Conservation (phyloP, 352 stramenopile species). For the Phytophthora melonis region DNA sequence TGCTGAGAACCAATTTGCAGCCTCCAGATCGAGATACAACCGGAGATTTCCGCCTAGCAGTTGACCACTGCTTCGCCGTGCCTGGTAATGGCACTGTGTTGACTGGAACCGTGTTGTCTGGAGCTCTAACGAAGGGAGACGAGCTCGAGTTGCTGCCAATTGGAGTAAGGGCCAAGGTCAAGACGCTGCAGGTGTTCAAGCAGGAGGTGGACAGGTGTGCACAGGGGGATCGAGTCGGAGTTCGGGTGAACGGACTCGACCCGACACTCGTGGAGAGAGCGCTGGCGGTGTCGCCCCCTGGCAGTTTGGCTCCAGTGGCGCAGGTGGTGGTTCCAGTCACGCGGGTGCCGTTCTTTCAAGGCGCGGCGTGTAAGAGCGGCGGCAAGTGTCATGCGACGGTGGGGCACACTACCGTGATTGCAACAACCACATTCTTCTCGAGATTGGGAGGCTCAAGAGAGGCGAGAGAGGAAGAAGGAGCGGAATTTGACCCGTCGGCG, state of each 20-base stretch:
- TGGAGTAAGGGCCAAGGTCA: conserved; percentile 93
- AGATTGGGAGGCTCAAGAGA: conserved; percentile 15
- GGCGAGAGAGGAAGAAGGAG: not conserved
- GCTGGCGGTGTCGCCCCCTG: conserved; percentile 59
- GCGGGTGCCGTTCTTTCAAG: conserved; percentile 69
- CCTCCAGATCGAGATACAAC: conserved; percentile 50
- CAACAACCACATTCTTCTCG: conserved; percentile 70
- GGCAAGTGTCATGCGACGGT: conserved; percentile 81
- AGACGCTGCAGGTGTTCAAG: conserved; percentile 99
- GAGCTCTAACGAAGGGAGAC: conserved; percentile 90
- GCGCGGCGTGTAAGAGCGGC: conserved; percentile 58
- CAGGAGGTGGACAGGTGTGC: conserved; percentile 75
- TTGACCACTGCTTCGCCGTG: conserved; percentile 99
- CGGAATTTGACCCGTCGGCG: conserved; percentile 44
- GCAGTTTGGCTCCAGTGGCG: conserved; percentile 55
- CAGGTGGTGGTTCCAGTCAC: conserved; percentile 67
- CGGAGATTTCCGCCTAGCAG: conserved; percentile 92
- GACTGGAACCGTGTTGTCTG: conserved; percentile 94
- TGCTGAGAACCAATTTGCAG: conserved; percentile 46
- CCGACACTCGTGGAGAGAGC: conserved; percentile 68
- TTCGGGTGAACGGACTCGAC: conserved; percentile 92
- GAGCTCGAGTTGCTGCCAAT: conserved; percentile 94
- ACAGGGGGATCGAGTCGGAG: conserved; percentile 96
- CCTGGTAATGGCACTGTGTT: conserved; percentile 98
- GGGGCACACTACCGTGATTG: conserved; percentile 80